Evolutionary conservation across 441 rosid species (phyloP).

Genomic region (Populus trichocarpa): DNA sequence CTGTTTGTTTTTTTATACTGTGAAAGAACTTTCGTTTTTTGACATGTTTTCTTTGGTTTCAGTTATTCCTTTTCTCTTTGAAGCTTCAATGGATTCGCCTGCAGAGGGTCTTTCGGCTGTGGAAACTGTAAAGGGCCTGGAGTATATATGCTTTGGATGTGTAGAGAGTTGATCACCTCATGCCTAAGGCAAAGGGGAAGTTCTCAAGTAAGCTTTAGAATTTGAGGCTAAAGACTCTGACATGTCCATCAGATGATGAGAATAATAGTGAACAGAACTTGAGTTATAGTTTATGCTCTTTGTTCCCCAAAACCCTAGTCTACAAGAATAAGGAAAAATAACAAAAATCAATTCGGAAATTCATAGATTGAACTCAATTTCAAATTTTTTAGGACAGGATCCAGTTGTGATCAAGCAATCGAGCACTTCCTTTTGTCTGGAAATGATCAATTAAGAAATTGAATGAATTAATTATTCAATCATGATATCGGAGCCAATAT

Average conservation of each 20-base stretch:
- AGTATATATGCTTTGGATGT: neutral
- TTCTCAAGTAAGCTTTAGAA: neutral
- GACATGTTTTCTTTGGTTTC: neutral
- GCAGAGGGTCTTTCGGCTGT: neutral
- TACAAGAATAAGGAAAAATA: neutral
- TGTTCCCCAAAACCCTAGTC: neutral
- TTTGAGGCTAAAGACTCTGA: no score
- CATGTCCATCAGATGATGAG: neutral
- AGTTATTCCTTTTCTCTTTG: constrained; percentile 4
- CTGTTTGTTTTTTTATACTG: neutral
- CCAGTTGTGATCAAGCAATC: neutral
- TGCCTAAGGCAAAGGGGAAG: neutral
- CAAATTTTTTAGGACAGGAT: neutral
- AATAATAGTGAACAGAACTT: neutral
- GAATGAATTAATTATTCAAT: neutral
- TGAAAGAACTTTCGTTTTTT: neutral
- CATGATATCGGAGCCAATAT: neutral
- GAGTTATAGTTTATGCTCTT: neutral
- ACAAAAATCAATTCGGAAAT: no score
- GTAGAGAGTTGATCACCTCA: neutral
- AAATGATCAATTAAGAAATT: neutral
- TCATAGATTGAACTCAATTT: neutral
- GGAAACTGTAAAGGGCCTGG: no score
- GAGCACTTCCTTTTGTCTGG: no score
- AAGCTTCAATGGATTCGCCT: neutral